Base-by-base conservation (phyloP, 2,329 filamentous ascomycete species). In the Pseudogymnoascus destructans region DNA sequence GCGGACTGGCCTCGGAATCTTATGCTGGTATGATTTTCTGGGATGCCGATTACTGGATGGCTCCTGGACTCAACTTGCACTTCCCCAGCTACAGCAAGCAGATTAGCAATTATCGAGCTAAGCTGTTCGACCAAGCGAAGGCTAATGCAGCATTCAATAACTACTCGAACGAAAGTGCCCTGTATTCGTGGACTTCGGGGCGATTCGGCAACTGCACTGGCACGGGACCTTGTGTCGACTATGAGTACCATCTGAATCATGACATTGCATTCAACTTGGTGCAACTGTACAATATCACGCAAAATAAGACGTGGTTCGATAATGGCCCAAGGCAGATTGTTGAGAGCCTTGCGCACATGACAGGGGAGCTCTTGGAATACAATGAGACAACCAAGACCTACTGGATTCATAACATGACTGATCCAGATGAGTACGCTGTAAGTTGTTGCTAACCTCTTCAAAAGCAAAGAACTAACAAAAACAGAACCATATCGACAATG, bases 181-280 rank as follows among this genome's bases (percentile, higher is more conserved):
- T 83, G 0, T 88, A 79, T 64, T 78, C 84, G 1, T 88, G 85
- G 85, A 87, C 83, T 0, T 79, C 79, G 63, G 83, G 80, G 7
- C 71, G 82, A 5, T 84, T 76, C 64, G 85, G 84, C 1, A 87
- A 87, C 64, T 87, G 84, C 64, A 87, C 85, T 6, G 67, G 74
- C 1, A 79, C 78, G 2, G 79, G 79, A 1, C 76, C 79, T 23
- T 87, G 84, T 67, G 85, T 82, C 64, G 84, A 87, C 67, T 87
- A 87, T 63, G 77, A 87, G 66, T 88, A 87, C 64, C 84, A 87
- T 67, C 64, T 87, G 35, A 87, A 87, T 63, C 81, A 82, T 6
- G 84, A 87, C 63, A 86, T 87, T 63, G 81, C 79, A 0, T 72
- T 86, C 27, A 69, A 69, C 55, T 36, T 69, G n/a, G 55, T 68